Evolutionary conservation across 2,329 filamentous ascomycete genomes (phyloP), one percentile per base, ranked within the genome.

Genomic region (Chaetomium sp.): DNA sequence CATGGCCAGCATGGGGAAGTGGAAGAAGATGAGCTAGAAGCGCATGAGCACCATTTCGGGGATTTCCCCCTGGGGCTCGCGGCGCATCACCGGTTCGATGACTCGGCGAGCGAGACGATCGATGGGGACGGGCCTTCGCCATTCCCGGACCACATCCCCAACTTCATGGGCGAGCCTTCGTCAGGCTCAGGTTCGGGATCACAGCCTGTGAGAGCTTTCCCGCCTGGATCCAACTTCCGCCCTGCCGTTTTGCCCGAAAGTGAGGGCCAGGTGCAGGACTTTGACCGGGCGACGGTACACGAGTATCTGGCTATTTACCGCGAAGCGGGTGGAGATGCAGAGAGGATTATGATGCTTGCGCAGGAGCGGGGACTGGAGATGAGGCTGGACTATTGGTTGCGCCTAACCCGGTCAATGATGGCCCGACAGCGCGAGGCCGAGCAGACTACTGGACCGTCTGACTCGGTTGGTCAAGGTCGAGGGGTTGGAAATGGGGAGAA

Each of bases 341-440:
- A 79, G 38, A 77, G 76, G 56, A 81, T 88, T 33, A 61, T 86
- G 3, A 72, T 76, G 42, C 81, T 88, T 27, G 83, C 87, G 36
- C 76, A 79, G 41, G 77, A 81, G 40, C 83, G 87, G 62, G 76
- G 79, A 4, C 74, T 82, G 2, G 75, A 80, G 54, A 79, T 82
- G 9, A 78, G 79, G 49, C 74, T 88, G 37, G 72, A 74, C 9
- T 81, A 82, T 66, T 82, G 84, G 74, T 75, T 86, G 9, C 74
- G 76, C 36, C 72, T 80, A 32, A 81, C 83, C 58, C 74, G 68
- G 59, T 67, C 60, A 32, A 72, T 68, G 58, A 62, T 59, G 14
- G 62, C 65, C 4, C 62, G 61, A 43, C 49, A 41, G 14, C 32
- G 19, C 34, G 52, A 55, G 14, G 52, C 36, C 45, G 53, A 55